These are phyloP conservation scores for Aspergillus versicolor DNA, from an alignment of 2,329 filamentous ascomycete species.

Conservation along the genomic window DNA sequence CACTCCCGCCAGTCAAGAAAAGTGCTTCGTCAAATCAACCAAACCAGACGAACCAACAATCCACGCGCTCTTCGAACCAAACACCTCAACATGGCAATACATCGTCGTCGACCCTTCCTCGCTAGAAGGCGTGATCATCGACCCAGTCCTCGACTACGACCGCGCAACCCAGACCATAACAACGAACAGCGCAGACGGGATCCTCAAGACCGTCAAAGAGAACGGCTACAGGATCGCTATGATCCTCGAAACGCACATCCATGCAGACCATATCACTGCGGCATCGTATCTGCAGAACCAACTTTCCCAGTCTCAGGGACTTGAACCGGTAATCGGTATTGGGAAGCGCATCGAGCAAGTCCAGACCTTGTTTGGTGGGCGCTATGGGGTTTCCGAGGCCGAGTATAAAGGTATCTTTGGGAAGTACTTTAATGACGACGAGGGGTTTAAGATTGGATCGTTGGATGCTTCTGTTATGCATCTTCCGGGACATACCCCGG, in stretches of 20 bases:
- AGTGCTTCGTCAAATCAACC: no score
- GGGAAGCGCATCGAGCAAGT: conserved; percentile 55
- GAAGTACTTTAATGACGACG: conserved; percentile 54
- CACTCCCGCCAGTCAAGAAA: not conserved
- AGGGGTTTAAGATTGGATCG: conserved; percentile 52
- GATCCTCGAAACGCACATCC: conserved; percentile 61
- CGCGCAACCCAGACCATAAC: conserved; percentile 44
- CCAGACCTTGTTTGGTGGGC: conserved; percentile 50
- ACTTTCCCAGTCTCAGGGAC: not conserved
- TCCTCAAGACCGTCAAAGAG: conserved; percentile 48
- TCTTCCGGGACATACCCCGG: conserved; percentile 61
- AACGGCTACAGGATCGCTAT: conserved; percentile 50
- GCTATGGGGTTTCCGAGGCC: conserved; percentile 46
- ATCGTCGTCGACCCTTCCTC: conserved; percentile 57
- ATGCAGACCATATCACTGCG: conserved; percentile 58
- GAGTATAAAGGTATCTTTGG: conserved; percentile 55
- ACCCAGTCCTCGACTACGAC: conserved; percentile 62
- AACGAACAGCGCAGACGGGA: conserved; percentile 53
- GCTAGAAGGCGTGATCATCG: conserved; percentile 56
- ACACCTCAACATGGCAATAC: conserved; percentile 45
- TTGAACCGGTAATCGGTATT: conserved; percentile 52
- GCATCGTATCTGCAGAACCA: conserved; percentile 33
- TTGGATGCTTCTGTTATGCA: conserved; percentile 51
- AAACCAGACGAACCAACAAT: not conserved
- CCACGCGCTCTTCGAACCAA: conserved; percentile 4